Conservation (phyloP, 2,329 filamentous ascomycete species). For the Aspergillus puulaauensis region DNA sequence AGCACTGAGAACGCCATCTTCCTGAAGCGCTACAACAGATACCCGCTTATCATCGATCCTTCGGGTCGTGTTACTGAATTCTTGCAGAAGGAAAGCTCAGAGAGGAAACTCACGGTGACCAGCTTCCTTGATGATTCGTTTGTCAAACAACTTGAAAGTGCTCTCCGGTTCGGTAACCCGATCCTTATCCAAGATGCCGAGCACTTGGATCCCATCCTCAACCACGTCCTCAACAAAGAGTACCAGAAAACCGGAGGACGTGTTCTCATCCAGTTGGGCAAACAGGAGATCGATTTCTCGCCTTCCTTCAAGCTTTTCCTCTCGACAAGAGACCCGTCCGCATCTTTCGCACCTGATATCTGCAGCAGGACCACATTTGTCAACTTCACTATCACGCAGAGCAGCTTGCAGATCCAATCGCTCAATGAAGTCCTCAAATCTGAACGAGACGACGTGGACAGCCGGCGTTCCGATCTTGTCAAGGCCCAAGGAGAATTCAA, state of each 20-base stretch:
- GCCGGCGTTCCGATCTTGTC: slow-evolving; percentile 93
- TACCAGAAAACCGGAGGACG: slow-evolving; percentile 98
- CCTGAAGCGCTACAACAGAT: slow-evolving; percentile 95
- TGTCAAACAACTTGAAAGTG: slow-evolving; percentile 96
- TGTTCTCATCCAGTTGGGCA: slow-evolving; percentile 96
- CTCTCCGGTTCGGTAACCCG: slow-evolving; percentile 94
- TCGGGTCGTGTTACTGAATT: slow-evolving; percentile 94
- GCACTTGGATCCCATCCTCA: slow-evolving; percentile 93
- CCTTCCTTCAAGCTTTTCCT: slow-evolving; percentile 93
- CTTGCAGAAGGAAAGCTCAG: slow-evolving; percentile 89
- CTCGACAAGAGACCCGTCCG: slow-evolving; percentile 93
- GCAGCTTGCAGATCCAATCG: slow-evolving; percentile 96
- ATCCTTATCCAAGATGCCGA: slow-evolving; percentile 99
- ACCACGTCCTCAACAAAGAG: slow-evolving; percentile 98
- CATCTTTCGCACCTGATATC: slow-evolving; percentile 91
- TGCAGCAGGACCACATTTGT: slow-evolving; percentile 98
- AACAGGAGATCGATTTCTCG: slow-evolving; percentile 98
- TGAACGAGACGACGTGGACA: slow-evolving; percentile 94
- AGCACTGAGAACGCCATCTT: slow-evolving; percentile 99
- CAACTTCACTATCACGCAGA: slow-evolving; percentile 99
- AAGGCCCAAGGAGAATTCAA: slow-evolving; percentile 99
- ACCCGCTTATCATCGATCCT: slow-evolving; percentile 96
- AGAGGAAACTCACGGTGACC: slow-evolving; percentile 89
- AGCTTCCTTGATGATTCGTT: slow-evolving; percentile 98
- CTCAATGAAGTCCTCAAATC: slow-evolving; percentile 97